Conservation (phyloP, 2,329 filamentous ascomycete genomes). For the Apiospora sp. region DNA sequence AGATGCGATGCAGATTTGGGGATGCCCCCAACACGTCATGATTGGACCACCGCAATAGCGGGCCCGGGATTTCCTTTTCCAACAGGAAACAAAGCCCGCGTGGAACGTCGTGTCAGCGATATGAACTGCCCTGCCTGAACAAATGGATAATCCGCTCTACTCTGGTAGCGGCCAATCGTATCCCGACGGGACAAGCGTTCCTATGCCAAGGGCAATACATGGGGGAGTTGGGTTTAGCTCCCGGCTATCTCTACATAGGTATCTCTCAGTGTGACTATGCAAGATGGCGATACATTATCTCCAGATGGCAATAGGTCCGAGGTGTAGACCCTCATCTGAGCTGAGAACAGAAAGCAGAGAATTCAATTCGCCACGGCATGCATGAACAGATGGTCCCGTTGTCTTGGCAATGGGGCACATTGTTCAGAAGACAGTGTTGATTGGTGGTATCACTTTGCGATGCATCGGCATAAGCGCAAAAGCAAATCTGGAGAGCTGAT, state of each 20-base stretch:
- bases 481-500: not conserved
- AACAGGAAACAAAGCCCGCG: not conserved
- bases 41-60: not conserved
- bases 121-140: not conserved
- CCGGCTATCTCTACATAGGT: not conserved
- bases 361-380: not conserved
- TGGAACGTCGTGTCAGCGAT: not conserved
- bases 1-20: not conserved
- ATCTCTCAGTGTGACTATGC: no score
- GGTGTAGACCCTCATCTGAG: no score
- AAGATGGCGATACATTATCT: not conserved
- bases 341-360: no score
- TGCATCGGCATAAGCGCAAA: not conserved
- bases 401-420: not conserved
- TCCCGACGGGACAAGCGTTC: not conserved
- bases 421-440: no score
- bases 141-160: not conserved
- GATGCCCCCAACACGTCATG: not conserved
- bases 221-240: not conserved
- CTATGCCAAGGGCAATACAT: not conserved
- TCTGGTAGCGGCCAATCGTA: not conserved
- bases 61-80: not conserved
- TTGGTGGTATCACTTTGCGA: not conserved
- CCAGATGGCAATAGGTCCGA: not conserved
- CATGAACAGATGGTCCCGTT: not conserved